Evolutionary conservation across 1,139 yeast genomes (phyloP), one percentile per base, ranked within the genome.

Genomic region (Candida buenavistaensis): DNA sequence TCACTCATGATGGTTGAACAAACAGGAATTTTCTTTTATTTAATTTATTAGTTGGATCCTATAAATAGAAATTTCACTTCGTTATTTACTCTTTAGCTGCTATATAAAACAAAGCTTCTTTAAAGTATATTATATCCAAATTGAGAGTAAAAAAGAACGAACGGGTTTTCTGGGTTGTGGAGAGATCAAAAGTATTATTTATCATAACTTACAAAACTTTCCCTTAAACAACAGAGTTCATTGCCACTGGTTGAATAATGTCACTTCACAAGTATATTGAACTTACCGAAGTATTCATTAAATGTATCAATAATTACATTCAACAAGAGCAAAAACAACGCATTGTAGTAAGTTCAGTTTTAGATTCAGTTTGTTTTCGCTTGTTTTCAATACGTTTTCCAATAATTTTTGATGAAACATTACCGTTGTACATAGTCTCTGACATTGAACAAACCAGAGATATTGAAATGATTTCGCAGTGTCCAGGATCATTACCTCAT

Each of bases 261-360:
- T 12, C 33, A 13, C 23, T 30, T 30, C 28, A 30, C 13, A 28
- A 30, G 14, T 30, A 30, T 17, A 23, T 30, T 30, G 23, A 23
- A 10, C 28, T 30, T 30, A 28, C 33, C 23, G 23, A 23, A 13
- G 17, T 30, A 25, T 30, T 30, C 14, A 24, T 24, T 14, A 12
- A 13, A 24, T 24, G 24, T 12, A 12, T n/a, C 11, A n/a, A 10
- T 22, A 11, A 22, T 24, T 24, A 24, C 26, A 9, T 24, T 24
- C 17, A 14, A 22, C 24, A 22, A 12, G 13, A 22, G 11, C 24
- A 22, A 22, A n/a, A 22, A 22, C 13, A 22, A n/a, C 17, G 14
- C 23, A 30, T 30, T 14, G 14, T 17, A 9, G 17, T 29, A 29
- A 29, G 23, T 12, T 29, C 32, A 15, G 22, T 29, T 20, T 29